Evolutionary conservation across 495 filamentous ascomycete species (phyloP).

Genomic region (Penicillium waksmanii): DNA sequence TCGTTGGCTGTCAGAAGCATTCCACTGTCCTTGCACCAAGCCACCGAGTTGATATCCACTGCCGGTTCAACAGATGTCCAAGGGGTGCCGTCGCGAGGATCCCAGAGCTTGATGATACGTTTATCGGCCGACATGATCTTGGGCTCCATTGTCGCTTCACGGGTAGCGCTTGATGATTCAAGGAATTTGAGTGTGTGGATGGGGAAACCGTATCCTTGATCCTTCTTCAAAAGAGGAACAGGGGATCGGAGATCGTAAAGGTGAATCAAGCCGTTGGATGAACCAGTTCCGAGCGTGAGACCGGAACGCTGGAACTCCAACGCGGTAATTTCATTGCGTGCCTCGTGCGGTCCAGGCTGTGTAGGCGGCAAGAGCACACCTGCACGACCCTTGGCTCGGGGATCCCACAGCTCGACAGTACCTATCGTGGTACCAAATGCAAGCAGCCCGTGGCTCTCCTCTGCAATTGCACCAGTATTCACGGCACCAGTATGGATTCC

Average conservation of each 20-base stretch:
- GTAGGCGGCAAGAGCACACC: conserved; percentile 65
- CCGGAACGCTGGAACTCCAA: conserved; percentile 86
- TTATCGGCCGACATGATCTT: conserved; percentile 93
- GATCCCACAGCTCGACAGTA: conserved; percentile 97
- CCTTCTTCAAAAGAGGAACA: conserved; percentile 81
- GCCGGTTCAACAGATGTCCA: conserved; percentile 96
- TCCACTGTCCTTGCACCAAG: conserved; percentile 81
- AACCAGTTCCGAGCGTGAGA: conserved; percentile 84
- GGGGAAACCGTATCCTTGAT: conserved; percentile 95
- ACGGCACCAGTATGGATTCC: conserved; percentile 79
- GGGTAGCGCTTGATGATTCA: conserved; percentile 66
- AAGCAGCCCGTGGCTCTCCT: conserved; percentile 85
- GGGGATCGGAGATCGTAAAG: conserved; percentile 93
- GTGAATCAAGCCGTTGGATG: conserved; percentile 83
- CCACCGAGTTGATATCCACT: conserved; percentile 91
- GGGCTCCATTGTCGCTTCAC: conserved; percentile 65
- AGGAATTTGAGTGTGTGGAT: conserved; percentile 90
- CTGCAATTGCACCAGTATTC: conserved; percentile 88
- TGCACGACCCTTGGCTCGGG: conserved; percentile 78
- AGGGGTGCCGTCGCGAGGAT: conserved; percentile 74
- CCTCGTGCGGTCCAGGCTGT: conserved; percentile 44
- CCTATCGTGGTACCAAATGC: conserved; percentile 95
- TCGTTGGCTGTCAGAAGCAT: conserved; percentile 97
- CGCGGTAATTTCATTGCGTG: conserved; percentile 79
- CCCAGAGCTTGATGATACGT: conserved; percentile 96